Percentiles rank a stretch among this genome's conserved stretches.
Evolutionary conservation across 805 yeast species (phyloP).

Genomic region (Lipomyces orientalis): DNA sequence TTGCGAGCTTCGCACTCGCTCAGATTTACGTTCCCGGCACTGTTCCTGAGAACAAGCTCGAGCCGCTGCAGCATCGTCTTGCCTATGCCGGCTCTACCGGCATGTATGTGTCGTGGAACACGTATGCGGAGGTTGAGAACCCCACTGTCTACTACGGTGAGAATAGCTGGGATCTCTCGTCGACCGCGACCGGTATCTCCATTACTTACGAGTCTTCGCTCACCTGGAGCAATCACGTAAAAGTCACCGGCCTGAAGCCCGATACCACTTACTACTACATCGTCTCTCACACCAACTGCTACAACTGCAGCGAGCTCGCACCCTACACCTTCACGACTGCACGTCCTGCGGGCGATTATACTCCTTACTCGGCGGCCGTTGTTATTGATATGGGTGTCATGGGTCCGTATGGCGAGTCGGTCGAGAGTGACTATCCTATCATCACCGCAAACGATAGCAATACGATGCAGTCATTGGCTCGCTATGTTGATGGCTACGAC

Average conservation of each 20-base stretch:
- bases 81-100: slow-evolving; percentile 39
- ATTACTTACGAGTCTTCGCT: slow-evolving; percentile 39
- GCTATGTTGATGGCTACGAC: slow-evolving; percentile 31
- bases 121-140: slow-evolving; percentile 32
- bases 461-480: slow-evolving; percentile 35
- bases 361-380: slow-evolving; percentile 32
- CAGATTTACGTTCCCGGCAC: slow-evolving; percentile 32
- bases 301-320: slow-evolving; percentile 25
- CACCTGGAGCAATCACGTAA: slow-evolving; percentile 42
- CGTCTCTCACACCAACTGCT: slow-evolving; percentile 38
- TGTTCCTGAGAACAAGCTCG: slow-evolving; percentile 20
- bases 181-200: slow-evolving; percentile 31
- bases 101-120: slow-evolving; percentile 43
- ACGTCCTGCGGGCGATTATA: slow-evolving; percentile 32
- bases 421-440: slow-evolving; percentile 24
- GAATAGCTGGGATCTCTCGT: slow-evolving; percentile 28
- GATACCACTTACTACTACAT: slow-evolving; percentile 43
- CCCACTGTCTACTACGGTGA: slow-evolving; percentile 42
- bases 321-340: slow-evolving; percentile 36
- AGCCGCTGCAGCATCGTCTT: slow-evolving; percentile 38
- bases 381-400: slow-evolving; percentile 37
- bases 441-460: slow-evolving; percentile 20
- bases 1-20: slow-evolving; percentile 8
- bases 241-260: slow-evolving; percentile 39
- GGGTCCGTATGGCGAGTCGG: slow-evolving; percentile 29